These are phyloP conservation scores for Rhizophagus clarus DNA, from an alignment of 192 early-diverging fungal genomes.

Conservation along the genomic window DNA sequence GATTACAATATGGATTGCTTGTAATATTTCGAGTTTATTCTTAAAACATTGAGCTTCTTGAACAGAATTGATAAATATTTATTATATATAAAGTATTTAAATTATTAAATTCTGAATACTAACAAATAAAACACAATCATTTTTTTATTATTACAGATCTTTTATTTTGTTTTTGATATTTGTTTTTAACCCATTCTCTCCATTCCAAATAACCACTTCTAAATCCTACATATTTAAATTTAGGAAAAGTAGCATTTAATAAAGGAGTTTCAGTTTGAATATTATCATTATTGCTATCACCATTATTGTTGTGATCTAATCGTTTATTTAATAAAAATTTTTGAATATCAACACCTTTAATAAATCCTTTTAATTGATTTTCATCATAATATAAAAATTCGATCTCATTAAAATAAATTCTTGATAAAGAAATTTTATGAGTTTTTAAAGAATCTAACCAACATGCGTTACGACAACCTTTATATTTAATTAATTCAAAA, in stretches of 20 bases:
- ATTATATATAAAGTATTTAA: too few relatives aligned
- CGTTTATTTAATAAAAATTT: too few relatives aligned
- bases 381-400: background rate
- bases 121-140: too few relatives aligned
- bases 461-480: background rate
- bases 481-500: background rate
- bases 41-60: too few relatives aligned
- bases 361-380: background rate
- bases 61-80: too few relatives aligned
- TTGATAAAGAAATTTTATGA: background rate
- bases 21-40: too few relatives aligned
- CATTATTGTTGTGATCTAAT: too few relatives aligned
- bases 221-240: background rate
- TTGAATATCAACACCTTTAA: too few relatives aligned
- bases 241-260: background rate
- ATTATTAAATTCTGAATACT: too few relatives aligned
- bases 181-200: background rate
- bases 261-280: background rate
- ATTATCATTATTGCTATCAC: too few relatives aligned
- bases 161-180: background rate
- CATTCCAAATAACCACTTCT: background rate
- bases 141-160: background rate
- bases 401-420: background rate
- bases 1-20: too few relatives aligned
- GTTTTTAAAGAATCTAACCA: background rate